Evolutionary conservation across 768 basidiomycete genomes (phyloP).

Genomic region (Tulasnella sp.): DNA sequence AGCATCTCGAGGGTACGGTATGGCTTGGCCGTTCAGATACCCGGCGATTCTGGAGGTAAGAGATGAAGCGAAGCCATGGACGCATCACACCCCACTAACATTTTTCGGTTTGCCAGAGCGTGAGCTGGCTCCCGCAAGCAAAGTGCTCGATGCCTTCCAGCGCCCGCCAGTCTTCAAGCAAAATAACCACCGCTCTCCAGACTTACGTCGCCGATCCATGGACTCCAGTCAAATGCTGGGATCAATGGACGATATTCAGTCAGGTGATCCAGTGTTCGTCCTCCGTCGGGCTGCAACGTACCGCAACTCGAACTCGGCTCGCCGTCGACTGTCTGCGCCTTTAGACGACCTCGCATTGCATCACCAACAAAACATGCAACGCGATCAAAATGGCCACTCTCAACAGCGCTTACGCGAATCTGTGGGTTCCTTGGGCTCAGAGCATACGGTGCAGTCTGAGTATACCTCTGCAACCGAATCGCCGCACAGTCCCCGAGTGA

Average conservation of each 20-base stretch:
- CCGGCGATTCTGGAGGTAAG: conserved; percentile 54
- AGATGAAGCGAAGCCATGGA: conserved; percentile 13
- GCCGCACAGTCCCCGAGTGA: neutral
- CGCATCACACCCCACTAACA: neutral
- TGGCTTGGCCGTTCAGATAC: conserved; percentile 44
- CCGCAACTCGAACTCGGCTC: conserved; percentile 50
- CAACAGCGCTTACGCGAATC: conserved; percentile 6
- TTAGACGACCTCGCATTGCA: conserved; percentile 76
- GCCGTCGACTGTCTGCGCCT: conserved; percentile 61
- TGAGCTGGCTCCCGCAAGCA: conserved; percentile 67
- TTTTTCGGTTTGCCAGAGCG: conserved; percentile 43
- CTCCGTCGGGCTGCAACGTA: conserved; percentile 74
- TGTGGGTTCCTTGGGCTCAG: conserved; percentile 14
- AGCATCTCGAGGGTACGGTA: conserved; percentile 72
- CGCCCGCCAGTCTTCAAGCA: conserved; percentile 62
- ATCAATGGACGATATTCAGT: conserved; percentile 56
- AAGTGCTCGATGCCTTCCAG: conserved; percentile 72
- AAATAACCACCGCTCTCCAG: conserved; percentile 47
- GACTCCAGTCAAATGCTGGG: conserved; percentile 70
- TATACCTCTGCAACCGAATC: conserved; percentile 15
- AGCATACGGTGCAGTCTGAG: conserved; percentile 14
- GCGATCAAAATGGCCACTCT: conserved; percentile 38
- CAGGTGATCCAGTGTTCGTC: conserved; percentile 83
- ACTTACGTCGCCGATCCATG: conserved; percentile 73
- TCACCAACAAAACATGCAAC: conserved; percentile 55